Percentiles rank a stretch among this genome's conserved stretches.
Evolutionary conservation across 2,329 filamentous ascomycete genomes (phyloP).

Genomic region (Dothiorella sarmentorum): DNA sequence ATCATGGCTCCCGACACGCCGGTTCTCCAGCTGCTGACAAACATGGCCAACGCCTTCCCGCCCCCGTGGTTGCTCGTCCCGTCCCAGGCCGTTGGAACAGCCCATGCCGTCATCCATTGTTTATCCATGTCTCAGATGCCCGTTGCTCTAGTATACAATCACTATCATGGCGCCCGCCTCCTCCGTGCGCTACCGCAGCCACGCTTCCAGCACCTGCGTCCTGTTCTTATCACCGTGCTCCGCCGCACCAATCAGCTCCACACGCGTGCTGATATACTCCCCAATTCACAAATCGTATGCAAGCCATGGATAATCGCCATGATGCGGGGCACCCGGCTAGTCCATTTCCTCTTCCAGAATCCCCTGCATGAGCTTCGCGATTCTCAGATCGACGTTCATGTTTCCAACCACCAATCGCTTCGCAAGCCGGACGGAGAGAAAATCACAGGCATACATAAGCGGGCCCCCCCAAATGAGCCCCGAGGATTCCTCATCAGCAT

Average conservation of each 20-base stretch:
- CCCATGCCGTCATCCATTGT: neutral
- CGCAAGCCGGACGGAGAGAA: neutral
- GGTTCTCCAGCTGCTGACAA: neutral
- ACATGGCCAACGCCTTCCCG: neutral
- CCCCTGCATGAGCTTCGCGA: conserved; percentile 6
- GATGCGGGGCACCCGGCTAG: neutral
- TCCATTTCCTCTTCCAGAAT: neutral
- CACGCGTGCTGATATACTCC: neutral
- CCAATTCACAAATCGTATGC: too few relatives aligned
- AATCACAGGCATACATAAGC: conserved; percentile 1
- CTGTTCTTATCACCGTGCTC: too few relatives aligned
- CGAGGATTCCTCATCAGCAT: neutral
- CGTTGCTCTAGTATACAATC: neutral
- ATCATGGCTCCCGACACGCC: neutral
- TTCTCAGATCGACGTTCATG: neutral
- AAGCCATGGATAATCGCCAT: neutral
- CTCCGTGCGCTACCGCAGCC: neutral
- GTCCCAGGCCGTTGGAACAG: conserved; percentile 5
- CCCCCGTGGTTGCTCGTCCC: conserved; percentile 6
- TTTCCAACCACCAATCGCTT: neutral
- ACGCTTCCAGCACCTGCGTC: too few relatives aligned
- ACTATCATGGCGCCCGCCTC: neutral
- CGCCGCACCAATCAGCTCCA: neutral
- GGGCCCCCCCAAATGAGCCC: neutral
- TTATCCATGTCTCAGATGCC: neutral